Evolutionary conservation across 192 early-diverging fungal species (phyloP).

Genomic region (Rhizoclosmatium globosum): DNA sequence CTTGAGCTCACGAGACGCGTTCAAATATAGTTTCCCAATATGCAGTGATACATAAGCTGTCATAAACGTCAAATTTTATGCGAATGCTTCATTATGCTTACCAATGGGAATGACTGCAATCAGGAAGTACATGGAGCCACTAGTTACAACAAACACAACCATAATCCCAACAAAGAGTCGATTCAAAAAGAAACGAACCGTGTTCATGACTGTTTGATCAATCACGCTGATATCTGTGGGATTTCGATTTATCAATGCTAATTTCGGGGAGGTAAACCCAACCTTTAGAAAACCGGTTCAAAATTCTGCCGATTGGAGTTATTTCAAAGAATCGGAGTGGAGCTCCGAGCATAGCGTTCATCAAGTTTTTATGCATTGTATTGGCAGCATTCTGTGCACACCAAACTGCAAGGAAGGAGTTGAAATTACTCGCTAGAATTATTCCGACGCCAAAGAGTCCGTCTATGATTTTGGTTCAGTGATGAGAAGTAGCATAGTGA

Average conservation of each 20-base stretch:
- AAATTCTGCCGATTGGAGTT: constrained; percentile 75
- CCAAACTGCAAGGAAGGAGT: constrained; percentile 11
- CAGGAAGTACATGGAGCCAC: constrained; percentile 73
- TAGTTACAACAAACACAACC: constrained; percentile 40
- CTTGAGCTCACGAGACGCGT: constrained; percentile 53
- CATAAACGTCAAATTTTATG: not conserved
- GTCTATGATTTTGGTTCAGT: not conserved
- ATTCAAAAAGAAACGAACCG: constrained; percentile 26
- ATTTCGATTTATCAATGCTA: constrained; percentile 73
- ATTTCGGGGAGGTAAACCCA: not conserved
- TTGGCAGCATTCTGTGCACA: constrained; percentile 5
- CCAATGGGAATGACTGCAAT: constrained; percentile 34
- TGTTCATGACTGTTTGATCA: constrained; percentile 42
- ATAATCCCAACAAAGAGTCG: constrained; percentile 26
- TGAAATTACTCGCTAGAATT: constrained; percentile 28
- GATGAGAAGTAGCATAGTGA: not conserved
- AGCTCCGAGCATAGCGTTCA: constrained; percentile 47
- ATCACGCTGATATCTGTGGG: constrained; percentile 80
- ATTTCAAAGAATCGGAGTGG: constrained; percentile 70
- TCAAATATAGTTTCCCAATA: constrained; percentile 69
- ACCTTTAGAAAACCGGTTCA: constrained; percentile 89
- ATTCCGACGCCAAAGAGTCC: constrained; percentile 37
- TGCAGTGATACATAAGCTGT: not conserved
- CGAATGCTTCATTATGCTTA: constrained; percentile 10
- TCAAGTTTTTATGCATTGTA: constrained; percentile 40